phyloP scores from a whole-genome alignment of 2,329 filamentous ascomycete genomes.

The Trichoderma atroviride region DNA sequence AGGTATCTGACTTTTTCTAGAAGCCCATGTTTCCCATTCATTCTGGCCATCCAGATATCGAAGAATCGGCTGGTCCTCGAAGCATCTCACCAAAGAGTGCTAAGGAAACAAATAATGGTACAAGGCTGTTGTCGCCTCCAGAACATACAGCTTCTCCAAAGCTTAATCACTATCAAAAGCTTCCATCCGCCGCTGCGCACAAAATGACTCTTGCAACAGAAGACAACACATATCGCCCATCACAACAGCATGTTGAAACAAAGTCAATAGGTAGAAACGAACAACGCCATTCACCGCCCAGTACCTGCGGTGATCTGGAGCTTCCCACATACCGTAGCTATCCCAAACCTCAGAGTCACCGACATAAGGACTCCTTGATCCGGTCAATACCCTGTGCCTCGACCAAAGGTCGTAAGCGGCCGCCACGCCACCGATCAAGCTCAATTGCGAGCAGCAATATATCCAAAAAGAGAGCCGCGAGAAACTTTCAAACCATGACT shows the following conservation, averaged over 20 bases:
- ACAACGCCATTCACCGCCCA: constrained; percentile 30
- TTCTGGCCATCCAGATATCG: neutral
- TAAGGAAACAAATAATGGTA: neutral
- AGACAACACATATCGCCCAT: neutral
- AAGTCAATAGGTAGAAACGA: neutral
- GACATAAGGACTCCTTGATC: neutral
- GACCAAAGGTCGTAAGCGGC: neutral
- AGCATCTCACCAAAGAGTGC: neutral
- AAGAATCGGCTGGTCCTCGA: neutral
- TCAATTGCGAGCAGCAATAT: constrained; percentile 43
- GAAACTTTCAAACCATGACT: constrained; percentile 37
- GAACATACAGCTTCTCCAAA: neutral
- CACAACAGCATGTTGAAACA: neutral
- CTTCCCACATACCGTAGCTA: constrained; percentile 34
- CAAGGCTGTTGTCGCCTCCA: neutral
- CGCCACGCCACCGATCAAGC: constrained; percentile 30
- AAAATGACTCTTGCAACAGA: neutral
- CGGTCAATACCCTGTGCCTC: neutral
- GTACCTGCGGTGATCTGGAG: constrained; percentile 40
- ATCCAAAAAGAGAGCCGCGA: neutral
- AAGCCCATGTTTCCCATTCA: neutral
- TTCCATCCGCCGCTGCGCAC: neutral
- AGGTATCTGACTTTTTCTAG: neutral
- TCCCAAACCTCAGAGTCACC: constrained; percentile 1
- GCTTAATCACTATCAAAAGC: neutral